Evolutionary conservation across 306 rosid species (phyloP).

Genomic region (Corylus americana): DNA sequence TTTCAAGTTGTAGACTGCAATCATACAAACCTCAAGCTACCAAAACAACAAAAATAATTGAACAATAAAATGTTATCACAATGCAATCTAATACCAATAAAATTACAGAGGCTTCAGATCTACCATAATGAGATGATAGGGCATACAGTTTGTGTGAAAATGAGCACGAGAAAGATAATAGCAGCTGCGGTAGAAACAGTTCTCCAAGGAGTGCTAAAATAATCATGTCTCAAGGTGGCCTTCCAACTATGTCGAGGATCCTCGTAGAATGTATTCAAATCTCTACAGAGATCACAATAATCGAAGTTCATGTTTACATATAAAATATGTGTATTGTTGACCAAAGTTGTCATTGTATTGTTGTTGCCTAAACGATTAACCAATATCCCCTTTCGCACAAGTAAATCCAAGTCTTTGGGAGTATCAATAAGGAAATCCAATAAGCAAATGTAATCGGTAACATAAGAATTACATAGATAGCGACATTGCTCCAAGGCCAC

Average conservation of each 20-base stretch:
- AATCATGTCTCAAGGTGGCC: conserved; percentile 27
- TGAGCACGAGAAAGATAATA: conserved; percentile 19
- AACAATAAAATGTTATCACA: too few relatives aligned
- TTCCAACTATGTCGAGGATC: conserved; percentile 14
- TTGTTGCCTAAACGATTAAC: conserved; percentile 22
- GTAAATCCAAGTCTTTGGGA: conserved; percentile 9
- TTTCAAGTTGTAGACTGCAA: too few relatives aligned
- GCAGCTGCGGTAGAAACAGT: conserved; percentile 21
- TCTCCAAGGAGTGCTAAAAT: conserved; percentile 34
- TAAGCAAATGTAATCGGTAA: not conserved
- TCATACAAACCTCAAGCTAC: too few relatives aligned
- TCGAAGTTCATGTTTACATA: not conserved
- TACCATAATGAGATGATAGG: not conserved
- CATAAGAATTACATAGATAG: not conserved
- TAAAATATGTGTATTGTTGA: not conserved
- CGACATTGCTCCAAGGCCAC: conserved; percentile 9
- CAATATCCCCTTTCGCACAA: conserved; percentile 30
- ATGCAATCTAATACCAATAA: too few relatives aligned
- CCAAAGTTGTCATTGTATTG: too few relatives aligned
- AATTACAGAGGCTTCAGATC: too few relatives aligned
- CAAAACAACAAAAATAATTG: too few relatives aligned
- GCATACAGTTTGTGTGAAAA: conserved; percentile 26
- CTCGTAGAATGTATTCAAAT: conserved; percentile 21
- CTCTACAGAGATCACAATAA: not conserved
- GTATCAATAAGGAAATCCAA: not conserved